phyloP scores from a whole-genome alignment of 768 basidiomycete genomes.

The Phaeotremella fagi region DNA sequence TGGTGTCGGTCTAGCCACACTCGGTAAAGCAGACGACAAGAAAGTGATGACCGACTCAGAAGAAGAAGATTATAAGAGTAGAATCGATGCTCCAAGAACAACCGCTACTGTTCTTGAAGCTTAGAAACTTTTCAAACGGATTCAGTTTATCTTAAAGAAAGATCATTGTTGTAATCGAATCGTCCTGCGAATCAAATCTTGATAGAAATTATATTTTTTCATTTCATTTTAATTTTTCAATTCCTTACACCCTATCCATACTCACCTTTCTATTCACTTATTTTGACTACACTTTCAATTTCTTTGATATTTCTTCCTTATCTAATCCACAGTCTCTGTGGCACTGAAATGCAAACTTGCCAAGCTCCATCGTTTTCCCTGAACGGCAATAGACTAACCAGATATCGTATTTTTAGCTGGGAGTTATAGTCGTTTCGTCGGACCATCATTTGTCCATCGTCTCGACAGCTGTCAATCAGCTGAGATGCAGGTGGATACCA shows the following conservation, averaged over 20 bases:
- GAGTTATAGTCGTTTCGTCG: no score
- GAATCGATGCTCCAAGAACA: not conserved
- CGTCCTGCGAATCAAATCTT: no score
- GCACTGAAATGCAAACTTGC: constrained; percentile 68
- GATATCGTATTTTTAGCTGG: no score
- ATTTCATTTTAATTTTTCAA: no score
- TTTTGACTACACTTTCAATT: constrained; percentile 31
- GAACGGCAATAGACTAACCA: constrained; percentile 66
- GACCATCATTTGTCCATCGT: no score
- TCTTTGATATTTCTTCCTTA: constrained; percentile 53
- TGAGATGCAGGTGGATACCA: no score
- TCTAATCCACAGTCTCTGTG: constrained; percentile 81
- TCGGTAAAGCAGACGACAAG: not conserved
- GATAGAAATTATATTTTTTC: no score
- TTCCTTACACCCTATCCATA: no score
- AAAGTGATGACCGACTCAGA: not conserved
- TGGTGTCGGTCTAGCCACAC: not conserved
- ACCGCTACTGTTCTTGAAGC: not conserved
- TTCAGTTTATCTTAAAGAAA: no score
- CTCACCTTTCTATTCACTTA: constrained; percentile 40
- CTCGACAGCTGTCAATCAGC: no score
- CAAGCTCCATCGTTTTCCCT: constrained; percentile 59
- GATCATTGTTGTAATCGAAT: no score
- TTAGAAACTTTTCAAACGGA: not conserved
- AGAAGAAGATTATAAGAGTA: constrained; percentile 3